phyloP scores from a whole-genome alignment of 345 rosid genomes.

The Ricinus communis region DNA sequence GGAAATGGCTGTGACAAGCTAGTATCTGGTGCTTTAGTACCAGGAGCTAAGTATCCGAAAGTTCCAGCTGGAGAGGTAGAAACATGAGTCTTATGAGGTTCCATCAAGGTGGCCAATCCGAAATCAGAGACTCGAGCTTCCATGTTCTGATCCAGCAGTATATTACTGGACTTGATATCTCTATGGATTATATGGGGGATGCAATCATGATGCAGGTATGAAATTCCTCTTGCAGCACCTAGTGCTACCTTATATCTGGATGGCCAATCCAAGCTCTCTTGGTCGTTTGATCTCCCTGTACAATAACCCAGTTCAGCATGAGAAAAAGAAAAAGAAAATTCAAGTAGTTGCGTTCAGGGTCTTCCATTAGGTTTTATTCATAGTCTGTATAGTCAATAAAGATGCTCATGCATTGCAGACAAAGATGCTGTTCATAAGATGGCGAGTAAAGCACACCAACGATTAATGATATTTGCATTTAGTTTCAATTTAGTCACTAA shows the following conservation, averaged over 20 bases:
- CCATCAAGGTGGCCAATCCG: slow-evolving; percentile 80
- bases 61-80: slow-evolving; percentile 84
- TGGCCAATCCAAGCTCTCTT: slow-evolving; percentile 56
- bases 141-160: slow-evolving; percentile 76
- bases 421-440: too few species aligned
- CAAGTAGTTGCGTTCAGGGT: neutral
- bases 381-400: too few species aligned
- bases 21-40: slow-evolving; percentile 21
- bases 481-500: too few species aligned
- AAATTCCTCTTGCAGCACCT: slow-evolving; percentile 84
- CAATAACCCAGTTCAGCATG: neutral
- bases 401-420: too few species aligned
- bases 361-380: neutral
- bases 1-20: too few species aligned
- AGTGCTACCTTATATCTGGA: slow-evolving; percentile 64
- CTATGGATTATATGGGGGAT: slow-evolving; percentile 87
- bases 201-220: slow-evolving; percentile 88
- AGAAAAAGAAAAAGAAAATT: neutral
- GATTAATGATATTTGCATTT: too few species aligned
- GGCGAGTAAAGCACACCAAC: too few species aligned
- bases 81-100: slow-evolving; percentile 77
- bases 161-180: slow-evolving; percentile 83
- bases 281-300: slow-evolving; percentile 49
- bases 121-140: slow-evolving; percentile 86
- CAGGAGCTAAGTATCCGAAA: slow-evolving; percentile 86